phyloP scores from a whole-genome alignment of 352 stramenopile species.

The Achlya hypogyna region DNA sequence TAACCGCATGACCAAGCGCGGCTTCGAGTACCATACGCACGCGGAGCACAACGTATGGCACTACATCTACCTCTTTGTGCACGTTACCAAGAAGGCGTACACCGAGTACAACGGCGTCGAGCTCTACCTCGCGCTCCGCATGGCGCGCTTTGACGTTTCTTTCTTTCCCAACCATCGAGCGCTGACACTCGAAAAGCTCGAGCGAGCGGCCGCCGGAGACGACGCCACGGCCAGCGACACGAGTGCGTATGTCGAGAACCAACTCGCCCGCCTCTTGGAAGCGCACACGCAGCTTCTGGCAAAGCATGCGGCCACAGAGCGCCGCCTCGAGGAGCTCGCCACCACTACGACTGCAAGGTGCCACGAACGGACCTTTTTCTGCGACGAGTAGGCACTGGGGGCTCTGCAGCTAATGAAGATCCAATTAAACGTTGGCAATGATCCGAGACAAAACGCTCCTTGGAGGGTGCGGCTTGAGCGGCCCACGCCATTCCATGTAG shows the following conservation, averaged over 20 bases:
- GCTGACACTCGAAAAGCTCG: slow-evolving; percentile 32
- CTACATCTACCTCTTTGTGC: slow-evolving; percentile 70
- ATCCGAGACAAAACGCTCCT: too few species aligned
- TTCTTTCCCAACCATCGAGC: slow-evolving; percentile 65
- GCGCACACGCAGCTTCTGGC: neutral
- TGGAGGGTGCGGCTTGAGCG: too few species aligned
- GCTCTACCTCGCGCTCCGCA: slow-evolving; percentile 64
- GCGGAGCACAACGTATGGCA: slow-evolving; percentile 77
- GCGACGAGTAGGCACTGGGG: too few species aligned
- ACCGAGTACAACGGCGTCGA: slow-evolving; percentile 76
- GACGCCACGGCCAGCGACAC: neutral
- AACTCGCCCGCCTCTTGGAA: neutral
- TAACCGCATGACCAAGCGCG: slow-evolving; percentile 48
- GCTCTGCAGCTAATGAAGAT: too few species aligned
- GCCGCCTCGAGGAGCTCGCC: neutral
- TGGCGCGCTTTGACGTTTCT: slow-evolving; percentile 65
- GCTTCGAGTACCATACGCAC: slow-evolving; percentile 68
- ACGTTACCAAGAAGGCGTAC: slow-evolving; percentile 68
- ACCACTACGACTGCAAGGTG: too few species aligned
- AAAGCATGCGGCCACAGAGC: neutral
- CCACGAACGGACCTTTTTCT: too few species aligned
- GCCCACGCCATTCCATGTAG: too few species aligned
- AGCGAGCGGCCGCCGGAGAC: neutral
- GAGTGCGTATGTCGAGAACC: neutral
- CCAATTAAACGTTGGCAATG: too few species aligned